These are phyloP conservation scores for Agaricus subrufescens DNA, from an alignment of 768 basidiomycete genomes.

Conservation along the genomic window DNA sequence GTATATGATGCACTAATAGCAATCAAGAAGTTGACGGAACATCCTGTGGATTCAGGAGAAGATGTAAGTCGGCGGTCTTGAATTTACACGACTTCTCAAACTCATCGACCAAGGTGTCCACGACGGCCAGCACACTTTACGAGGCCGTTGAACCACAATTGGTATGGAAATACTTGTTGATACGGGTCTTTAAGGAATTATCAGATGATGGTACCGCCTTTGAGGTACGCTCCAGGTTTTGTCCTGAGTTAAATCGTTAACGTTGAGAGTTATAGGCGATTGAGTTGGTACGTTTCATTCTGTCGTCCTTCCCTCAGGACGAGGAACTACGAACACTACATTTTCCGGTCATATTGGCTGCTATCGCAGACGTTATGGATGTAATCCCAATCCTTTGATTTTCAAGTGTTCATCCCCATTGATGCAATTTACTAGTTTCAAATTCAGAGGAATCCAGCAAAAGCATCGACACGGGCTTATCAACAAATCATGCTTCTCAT, in stretches of 20 bases:
- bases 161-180: conserved; percentile 77
- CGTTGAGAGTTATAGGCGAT: conserved; percentile 43
- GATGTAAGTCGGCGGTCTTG: conserved; percentile 43
- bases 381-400: conserved; percentile 36
- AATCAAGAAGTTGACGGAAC: conserved; percentile 51
- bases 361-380: conserved; percentile 57
- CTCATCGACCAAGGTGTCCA: conserved; percentile 44
- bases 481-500: conserved; percentile 41
- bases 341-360: conserved; percentile 73
- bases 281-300: conserved; percentile 64
- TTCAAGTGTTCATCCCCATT: neutral
- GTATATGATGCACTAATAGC: conserved; percentile 78
- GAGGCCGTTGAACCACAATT: conserved; percentile 90
- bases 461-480: conserved; percentile 29
- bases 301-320: conserved; percentile 77
- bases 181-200: conserved; percentile 52
- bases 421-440: conserved; percentile 23
- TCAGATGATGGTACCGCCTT: conserved; percentile 31
- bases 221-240: conserved; percentile 38
- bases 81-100: neutral
- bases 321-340: conserved; percentile 83
- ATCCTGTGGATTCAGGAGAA: conserved; percentile 47
- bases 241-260: neutral
- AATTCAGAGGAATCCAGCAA: conserved; percentile 30
- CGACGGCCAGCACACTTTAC: conserved; percentile 85